phyloP scores from a whole-genome alignment of 2,329 filamentous ascomycete species.

The Decorospora gaudefroyi region DNA sequence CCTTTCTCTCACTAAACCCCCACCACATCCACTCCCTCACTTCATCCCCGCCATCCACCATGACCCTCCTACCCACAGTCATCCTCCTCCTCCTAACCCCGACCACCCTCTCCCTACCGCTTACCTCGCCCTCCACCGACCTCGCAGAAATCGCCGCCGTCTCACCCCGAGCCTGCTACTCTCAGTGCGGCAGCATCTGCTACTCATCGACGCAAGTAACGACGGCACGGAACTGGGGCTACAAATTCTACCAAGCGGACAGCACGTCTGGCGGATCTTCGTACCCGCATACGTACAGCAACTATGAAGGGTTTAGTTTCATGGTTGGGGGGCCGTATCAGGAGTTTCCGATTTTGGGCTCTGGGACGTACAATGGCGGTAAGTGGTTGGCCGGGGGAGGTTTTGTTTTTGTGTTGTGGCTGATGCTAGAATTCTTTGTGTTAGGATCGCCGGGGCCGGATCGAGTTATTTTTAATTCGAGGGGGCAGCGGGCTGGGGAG shows the following conservation, averaged over 20 bases:
- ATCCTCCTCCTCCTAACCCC: conserved; percentile 25
- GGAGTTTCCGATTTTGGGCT: conserved; percentile 64
- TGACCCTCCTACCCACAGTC: conserved; percentile 28
- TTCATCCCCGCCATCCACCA: conserved; percentile 5
- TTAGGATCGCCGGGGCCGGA: conserved; percentile 67
- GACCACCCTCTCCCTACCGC: conserved; percentile 28
- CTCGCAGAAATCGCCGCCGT: conserved; percentile 21
- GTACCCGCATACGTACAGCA: conserved; percentile 65
- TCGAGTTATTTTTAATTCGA: conserved; percentile 65
- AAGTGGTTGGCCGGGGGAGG: conserved; percentile 16
- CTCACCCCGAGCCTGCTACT: conserved; percentile 50
- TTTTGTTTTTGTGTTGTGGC: background rate
- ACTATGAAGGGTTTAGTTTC: conserved; percentile 67
- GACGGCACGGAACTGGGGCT: conserved; percentile 58
- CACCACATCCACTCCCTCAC: conserved; percentile 17
- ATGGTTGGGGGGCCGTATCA: conserved; percentile 62
- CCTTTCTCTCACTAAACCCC: conserved; percentile 11
- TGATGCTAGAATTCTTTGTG: background rate
- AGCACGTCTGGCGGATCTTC: conserved; percentile 47
- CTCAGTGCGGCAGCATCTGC: conserved; percentile 59
- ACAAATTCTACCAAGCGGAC: conserved; percentile 54
- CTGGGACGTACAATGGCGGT: conserved; percentile 61
- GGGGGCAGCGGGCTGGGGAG: conserved; percentile 62
- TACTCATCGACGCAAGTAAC: conserved; percentile 58
- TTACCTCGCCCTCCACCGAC: conserved; percentile 16